phyloP scores from a whole-genome alignment of 805 yeast species.

The Diddensiella transvaalensis region DNA sequence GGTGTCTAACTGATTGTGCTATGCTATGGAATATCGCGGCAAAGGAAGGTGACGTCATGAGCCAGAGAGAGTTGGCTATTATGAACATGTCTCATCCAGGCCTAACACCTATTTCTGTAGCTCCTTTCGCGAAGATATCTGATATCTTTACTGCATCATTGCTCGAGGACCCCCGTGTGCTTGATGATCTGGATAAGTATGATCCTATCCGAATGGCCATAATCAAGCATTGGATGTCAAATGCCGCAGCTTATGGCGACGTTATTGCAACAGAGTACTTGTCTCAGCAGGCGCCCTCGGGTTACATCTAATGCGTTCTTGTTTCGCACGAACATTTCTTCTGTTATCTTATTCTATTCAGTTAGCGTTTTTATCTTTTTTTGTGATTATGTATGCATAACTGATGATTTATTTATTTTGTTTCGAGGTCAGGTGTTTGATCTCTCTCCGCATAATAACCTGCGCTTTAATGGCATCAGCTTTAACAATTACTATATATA shows the following conservation, averaged over 20 bases:
- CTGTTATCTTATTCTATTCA: too few species aligned
- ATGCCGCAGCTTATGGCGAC: constrained; percentile 27
- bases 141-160: constrained; percentile 23
- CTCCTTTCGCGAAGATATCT: constrained; percentile 25
- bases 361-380: not conserved
- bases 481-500: too few species aligned
- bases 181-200: constrained; percentile 26
- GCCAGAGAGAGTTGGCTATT: constrained; percentile 29
- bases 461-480: too few species aligned
- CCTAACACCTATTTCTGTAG: constrained; percentile 22
- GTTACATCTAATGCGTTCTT: not conserved
- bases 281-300: constrained; percentile 16
- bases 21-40: constrained; percentile 29
- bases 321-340: too few species aligned
- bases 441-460: too few species aligned
- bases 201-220: constrained; percentile 31
- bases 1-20: constrained; percentile 27
- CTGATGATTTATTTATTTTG: too few species aligned
- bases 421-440: too few species aligned
- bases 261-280: constrained; percentile 29
- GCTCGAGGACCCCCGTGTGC: constrained; percentile 17
- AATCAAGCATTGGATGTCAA: constrained; percentile 29
- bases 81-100: constrained; percentile 31
- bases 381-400: not conserved
- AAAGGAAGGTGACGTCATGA: constrained; percentile 28